A percentile compares a stretch with the other conserved stretches of the same genome.
phyloP scores from a whole-genome alignment of 306 rosid genomes.

The Hippophae gyantsensis region DNA sequence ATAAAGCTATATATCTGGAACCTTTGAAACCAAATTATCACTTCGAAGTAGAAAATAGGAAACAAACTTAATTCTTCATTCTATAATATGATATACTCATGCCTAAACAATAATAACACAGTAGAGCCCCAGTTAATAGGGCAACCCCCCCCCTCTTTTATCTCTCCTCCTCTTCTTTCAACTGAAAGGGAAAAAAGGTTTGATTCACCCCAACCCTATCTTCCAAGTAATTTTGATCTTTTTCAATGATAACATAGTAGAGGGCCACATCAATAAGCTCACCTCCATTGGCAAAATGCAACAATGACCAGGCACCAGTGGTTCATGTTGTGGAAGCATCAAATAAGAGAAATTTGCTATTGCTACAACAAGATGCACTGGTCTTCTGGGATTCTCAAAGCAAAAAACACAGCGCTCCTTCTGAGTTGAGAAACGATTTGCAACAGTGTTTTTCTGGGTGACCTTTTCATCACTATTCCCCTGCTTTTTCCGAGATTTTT shows the following conservation, averaged over 20 bases:
- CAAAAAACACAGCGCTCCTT: conserved; percentile 78
- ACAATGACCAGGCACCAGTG: conserved; percentile 83
- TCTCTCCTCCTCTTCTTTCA: too few species aligned
- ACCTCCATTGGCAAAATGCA: conserved; percentile 84
- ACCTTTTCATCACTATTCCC: conserved; percentile 45
- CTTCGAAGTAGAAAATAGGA: not conserved
- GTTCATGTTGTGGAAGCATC: conserved; percentile 83
- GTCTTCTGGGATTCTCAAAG: conserved; percentile 70
- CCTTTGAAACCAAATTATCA: too few species aligned
- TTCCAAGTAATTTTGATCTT: too few species aligned
- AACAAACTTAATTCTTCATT: not conserved
- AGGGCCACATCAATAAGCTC: conserved; percentile 17
- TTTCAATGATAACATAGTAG: not conserved
- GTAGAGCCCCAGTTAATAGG: not conserved
- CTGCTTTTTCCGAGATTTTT: conserved; percentile 51
- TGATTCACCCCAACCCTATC: too few species aligned
- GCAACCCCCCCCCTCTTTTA: too few species aligned
- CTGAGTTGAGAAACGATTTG: conserved; percentile 46
- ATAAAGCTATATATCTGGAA: too few species aligned
- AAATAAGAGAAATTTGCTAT: conserved; percentile 69
- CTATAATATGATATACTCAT: not conserved
- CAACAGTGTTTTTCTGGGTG: conserved; percentile 27
- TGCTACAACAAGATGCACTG: conserved; percentile 75
- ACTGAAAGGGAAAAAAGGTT: too few species aligned
- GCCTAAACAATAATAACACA: conserved; percentile 6